Conservation (phyloP, 345 rosid species). For the Anastatica hierochuntica region DNA sequence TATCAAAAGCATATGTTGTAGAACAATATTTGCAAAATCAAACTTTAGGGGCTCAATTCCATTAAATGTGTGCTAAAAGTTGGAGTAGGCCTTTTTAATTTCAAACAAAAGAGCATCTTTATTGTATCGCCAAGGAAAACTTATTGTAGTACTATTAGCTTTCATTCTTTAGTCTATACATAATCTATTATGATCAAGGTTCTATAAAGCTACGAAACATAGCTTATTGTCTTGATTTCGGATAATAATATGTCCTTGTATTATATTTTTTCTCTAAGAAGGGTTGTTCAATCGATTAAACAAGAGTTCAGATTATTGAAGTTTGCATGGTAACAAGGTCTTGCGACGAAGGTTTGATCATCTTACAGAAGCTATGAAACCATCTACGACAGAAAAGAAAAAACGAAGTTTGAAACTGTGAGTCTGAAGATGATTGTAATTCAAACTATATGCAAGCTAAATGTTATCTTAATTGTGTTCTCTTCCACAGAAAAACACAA, state of each 20-base stretch:
- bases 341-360: conserved; percentile 81
- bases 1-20: too few relatives aligned
- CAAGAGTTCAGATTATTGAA: conserved; percentile 92
- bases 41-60: conserved; percentile 68
- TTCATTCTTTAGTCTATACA: too few relatives aligned
- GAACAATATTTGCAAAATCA: conserved; percentile 82
- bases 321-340: conserved; percentile 88
- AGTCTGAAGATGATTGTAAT: conserved; percentile 95
- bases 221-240: too few relatives aligned
- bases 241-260: too few relatives aligned
- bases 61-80: conserved; percentile 87
- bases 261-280: too few relatives aligned
- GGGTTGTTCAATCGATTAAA: conserved; percentile 12
- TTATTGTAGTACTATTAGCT: too few relatives aligned
- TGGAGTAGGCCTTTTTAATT: conserved; percentile 90
- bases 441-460: conserved; percentile 85
- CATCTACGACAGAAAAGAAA: conserved; percentile 63
- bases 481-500: neutral
- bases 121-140: too few relatives aligned
- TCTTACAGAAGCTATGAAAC: conserved; percentile 66
- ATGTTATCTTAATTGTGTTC: conserved; percentile 31
- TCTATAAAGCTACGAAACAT: too few relatives aligned
- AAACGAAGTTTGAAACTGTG: conserved; percentile 63
- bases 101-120: conserved; percentile 93
- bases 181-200: too few relatives aligned